phyloP scores from a whole-genome alignment of 352 stramenopile species.

The Globisporangium acanthophoron region DNA sequence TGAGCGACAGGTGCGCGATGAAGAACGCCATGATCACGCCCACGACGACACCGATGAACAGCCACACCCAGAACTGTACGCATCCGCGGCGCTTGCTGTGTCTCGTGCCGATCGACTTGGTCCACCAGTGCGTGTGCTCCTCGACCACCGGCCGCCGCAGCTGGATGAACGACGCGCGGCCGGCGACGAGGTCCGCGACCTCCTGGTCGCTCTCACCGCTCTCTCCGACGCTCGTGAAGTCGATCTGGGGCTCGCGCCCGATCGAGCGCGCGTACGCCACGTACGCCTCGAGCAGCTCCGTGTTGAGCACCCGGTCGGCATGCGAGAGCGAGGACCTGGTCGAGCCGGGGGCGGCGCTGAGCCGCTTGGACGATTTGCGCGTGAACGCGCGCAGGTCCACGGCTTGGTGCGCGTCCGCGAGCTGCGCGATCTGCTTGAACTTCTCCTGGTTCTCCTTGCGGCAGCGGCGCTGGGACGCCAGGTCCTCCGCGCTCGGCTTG shows the following conservation, averaged over 20 bases:
- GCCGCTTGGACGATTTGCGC: constrained; percentile 33
- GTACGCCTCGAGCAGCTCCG: constrained; percentile 92
- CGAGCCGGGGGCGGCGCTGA: constrained; percentile 22
- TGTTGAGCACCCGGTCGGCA: constrained; percentile 87
- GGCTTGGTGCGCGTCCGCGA: constrained; percentile 48
- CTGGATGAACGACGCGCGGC: constrained; percentile 32
- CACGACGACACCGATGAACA: constrained; percentile 31
- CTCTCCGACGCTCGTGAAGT: constrained; percentile 79
- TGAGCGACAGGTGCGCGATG: constrained; percentile 23
- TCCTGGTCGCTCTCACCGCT: constrained; percentile 47
- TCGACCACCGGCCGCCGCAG: constrained; percentile 26
- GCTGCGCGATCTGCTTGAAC: constrained; percentile 52
- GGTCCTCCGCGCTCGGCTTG: neutral
- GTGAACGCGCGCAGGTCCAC: constrained; percentile 47
- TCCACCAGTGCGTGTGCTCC: constrained; percentile 40
- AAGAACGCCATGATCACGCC: constrained; percentile 24
- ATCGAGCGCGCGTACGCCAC: constrained; percentile 92
- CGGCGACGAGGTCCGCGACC: constrained; percentile 11
- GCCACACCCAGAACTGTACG: constrained; percentile 31
- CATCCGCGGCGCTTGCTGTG: constrained; percentile 29
- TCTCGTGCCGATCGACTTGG: constrained; percentile 35
- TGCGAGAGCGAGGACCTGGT: too few species aligned
- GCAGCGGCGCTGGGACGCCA: constrained; percentile 12
- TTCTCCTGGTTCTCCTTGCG: constrained; percentile 40
- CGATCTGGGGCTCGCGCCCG: constrained; percentile 74